Conservation (phyloP, 1,284 basidiomycete species). For the Ceratobasidium sp. region DNA sequence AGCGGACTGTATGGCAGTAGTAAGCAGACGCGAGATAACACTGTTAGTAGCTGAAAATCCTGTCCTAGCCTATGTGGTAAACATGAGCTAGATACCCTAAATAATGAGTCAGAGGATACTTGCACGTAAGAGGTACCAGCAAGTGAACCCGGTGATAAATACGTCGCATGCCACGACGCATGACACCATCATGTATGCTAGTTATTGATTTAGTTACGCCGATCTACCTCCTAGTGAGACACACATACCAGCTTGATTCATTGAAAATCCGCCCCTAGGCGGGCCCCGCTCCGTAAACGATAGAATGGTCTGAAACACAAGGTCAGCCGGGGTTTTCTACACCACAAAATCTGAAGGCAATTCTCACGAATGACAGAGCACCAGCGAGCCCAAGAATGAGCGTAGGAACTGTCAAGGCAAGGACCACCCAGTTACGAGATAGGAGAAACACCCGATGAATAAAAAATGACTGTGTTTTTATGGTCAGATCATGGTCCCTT, state of each 20-base stretch:
- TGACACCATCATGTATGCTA: constrained; percentile 34
- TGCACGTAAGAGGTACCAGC: constrained; percentile 30
- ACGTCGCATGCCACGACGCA: constrained; percentile 34
- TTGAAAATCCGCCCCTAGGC: not conserved
- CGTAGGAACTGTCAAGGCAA: constrained; percentile 23
- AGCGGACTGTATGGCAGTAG: constrained; percentile 31
- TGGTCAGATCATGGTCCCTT: not conserved
- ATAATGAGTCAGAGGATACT: not conserved
- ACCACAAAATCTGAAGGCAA: not conserved
- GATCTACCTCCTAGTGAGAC: not conserved
- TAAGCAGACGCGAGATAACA: constrained; percentile 16
- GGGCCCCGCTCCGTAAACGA: too few relatives aligned
- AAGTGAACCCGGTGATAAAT: constrained; percentile 28
- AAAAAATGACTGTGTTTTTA: constrained; percentile 19
- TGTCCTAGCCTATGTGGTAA: constrained; percentile 19
- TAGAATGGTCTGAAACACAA: not conserved
- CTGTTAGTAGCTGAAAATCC: constrained; percentile 34
- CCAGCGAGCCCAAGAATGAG: constrained; percentile 34
- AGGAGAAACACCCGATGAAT: constrained; percentile 34
- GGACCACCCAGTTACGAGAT: constrained; percentile 34
- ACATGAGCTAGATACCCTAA: not conserved
- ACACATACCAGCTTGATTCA: constrained; percentile 18
- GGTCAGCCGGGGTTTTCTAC: not conserved
- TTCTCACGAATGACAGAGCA: constrained; percentile 3
- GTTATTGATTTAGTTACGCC: too few relatives aligned